Evolutionary conservation across 2,329 filamentous ascomycete genomes (phyloP), one percentile per base, ranked within the genome.

Genomic region (Phoma sp.): DNA sequence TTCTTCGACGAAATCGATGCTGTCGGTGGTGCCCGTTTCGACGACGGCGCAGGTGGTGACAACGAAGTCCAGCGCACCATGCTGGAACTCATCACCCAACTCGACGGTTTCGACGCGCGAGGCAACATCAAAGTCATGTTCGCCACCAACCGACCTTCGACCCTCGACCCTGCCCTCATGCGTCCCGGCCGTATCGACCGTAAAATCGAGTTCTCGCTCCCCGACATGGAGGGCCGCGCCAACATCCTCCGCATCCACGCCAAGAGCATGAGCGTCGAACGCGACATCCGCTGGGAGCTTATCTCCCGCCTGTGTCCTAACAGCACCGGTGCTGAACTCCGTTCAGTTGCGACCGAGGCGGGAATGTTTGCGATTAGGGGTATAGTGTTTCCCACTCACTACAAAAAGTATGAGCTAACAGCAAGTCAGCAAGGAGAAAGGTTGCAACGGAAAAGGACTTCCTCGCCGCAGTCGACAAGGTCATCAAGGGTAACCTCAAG

Each of bases 111-210:
- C 80, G 93, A 98, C 72, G 90, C 92, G 43, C 85, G 93, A 76
- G 93, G 93, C 75, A 98, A 98, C 78, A 98, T 98, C 83, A 98
- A 98, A 80, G 93, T 98, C 78, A 98, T 98, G 93, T 98, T 98
- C 72, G 93, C 93, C 54, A 98, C 93, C 74, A 98, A 98, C 83
- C 85, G 93, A 75, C 93, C 93, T 3, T 96, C 92, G 4, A 98
- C 93, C 4, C 83, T 98, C 50, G 93, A 98, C 73, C 93, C 93
- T n/a, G 93, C 93, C 2, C 83, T 98, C 61, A 97, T 98, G 92
- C 86, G 93, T 80, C 93, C 93, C 9, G 93, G 93, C 29, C 93
- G 93, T 84, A 98, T 98, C 70, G 93, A 98, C 77, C 86, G 95
- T 70, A 99, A 99, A 84, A 99, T 99, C 68, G 95, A 99, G 78